Evolutionary conservation across 2,329 filamentous ascomycete genomes (phyloP).

Genomic region (Ceratocystis diversiconidia): DNA sequence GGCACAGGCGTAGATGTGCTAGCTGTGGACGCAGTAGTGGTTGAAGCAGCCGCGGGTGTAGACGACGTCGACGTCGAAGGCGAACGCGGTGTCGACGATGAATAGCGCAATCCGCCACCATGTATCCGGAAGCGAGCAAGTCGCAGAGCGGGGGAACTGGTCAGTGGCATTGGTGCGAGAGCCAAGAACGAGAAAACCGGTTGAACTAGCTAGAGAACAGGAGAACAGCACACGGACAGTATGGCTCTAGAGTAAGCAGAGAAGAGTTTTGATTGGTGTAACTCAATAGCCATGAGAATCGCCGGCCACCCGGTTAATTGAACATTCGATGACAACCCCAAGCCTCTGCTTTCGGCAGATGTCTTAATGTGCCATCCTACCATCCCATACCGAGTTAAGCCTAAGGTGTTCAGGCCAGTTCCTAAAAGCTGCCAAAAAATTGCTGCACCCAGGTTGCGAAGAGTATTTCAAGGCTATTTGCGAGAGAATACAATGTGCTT

Average conservation of each 20-base stretch:
- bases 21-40: not conserved
- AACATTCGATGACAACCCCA: no score
- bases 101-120: not conserved
- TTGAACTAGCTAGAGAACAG: no score
- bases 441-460: not conserved
- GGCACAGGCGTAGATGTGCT: not conserved
- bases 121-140: not conserved
- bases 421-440: not conserved
- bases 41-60: not conserved
- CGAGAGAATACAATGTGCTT: not conserved
- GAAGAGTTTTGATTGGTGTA: no score
- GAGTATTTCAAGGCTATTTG: not conserved
- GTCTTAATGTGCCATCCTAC: no score
- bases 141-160: not conserved
- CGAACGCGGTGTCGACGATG: conserved; percentile 1
- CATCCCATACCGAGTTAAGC: no score
- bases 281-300: no score
- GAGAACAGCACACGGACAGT: no score
- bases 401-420: not conserved
- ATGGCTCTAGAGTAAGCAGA: no score
- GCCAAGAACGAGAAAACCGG: no score
- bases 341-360: no score
- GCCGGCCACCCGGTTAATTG: no score
- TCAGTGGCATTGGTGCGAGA: not conserved
- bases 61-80: not conserved